phyloP scores from a whole-genome alignment of 164 flowering plant species.

The Nymphaea thermarum region DNA sequence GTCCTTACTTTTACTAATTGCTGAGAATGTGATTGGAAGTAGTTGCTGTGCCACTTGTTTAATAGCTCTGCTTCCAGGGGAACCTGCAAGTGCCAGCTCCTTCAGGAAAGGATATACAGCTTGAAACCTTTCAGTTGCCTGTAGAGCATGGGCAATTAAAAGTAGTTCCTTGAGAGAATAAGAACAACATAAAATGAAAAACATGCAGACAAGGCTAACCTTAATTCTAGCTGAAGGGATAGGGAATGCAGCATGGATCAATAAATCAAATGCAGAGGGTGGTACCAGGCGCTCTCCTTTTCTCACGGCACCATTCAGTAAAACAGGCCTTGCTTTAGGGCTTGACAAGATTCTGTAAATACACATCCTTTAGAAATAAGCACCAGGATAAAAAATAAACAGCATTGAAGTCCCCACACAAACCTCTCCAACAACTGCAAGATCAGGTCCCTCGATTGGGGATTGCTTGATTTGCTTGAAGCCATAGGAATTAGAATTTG shows the following conservation, averaged over 20 bases:
- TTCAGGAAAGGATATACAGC: constrained; percentile 69
- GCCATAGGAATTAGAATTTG: constrained; percentile 58
- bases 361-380: neutral
- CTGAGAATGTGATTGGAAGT: constrained; percentile 30
- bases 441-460: constrained; percentile 75
- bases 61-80: constrained; percentile 79
- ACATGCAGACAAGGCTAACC: constrained; percentile 21
- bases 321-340: constrained; percentile 66
- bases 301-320: constrained; percentile 69
- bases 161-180: neutral
- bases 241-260: constrained; percentile 62
- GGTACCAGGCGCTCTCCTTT: constrained; percentile 88
- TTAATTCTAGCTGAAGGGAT: constrained; percentile 55
- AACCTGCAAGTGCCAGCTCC: constrained; percentile 83
- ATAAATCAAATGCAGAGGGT: constrained; percentile 53
- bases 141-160: constrained; percentile 2
- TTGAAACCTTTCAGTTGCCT: constrained; percentile 96
- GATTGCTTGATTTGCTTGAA: constrained; percentile 55
- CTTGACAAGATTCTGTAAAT: constrained; percentile 45
- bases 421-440: constrained; percentile 87
- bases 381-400: neutral
- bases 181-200: neutral
- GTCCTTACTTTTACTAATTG: constrained; percentile 52
- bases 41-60: constrained; percentile 73
- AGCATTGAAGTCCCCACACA: neutral